Conservation (phyloP, 2,329 filamentous ascomycete species). For the Niveomyces coronatus region DNA sequence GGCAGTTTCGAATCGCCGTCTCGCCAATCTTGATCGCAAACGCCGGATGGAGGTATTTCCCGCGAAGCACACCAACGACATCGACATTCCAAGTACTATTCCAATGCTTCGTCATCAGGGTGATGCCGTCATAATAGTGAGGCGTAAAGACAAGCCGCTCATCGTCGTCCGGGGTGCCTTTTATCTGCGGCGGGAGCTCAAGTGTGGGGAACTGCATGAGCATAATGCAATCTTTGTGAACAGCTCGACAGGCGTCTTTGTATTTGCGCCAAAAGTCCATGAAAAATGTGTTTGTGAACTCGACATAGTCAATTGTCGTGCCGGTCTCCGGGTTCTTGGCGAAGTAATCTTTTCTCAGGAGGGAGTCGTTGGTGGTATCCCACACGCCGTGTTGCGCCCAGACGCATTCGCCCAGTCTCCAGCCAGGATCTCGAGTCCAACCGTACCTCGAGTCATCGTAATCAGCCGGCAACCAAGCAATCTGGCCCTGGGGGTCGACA, state of each 20-base stretch:
- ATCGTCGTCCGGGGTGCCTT: conserved; percentile 81
- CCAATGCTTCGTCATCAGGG: conserved; percentile 97
- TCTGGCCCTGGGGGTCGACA: conserved; percentile 78
- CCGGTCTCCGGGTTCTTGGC: conserved; percentile 65
- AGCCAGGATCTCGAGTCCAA: conserved; percentile 77
- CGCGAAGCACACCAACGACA: conserved; percentile 82
- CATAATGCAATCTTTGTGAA: conserved; percentile 75
- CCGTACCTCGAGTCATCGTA: conserved; percentile 84
- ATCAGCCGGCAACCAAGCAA: conserved; percentile 71
- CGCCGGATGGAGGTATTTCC: conserved; percentile 76
- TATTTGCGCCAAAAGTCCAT: conserved; percentile 77
- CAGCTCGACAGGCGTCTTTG: conserved; percentile 58
- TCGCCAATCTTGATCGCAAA: conserved; percentile 92
- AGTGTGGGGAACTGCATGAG: conserved; percentile 87
- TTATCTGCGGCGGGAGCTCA: conserved; percentile 81
- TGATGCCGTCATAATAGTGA: conserved; percentile 95
- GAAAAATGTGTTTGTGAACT: conserved; percentile 87
- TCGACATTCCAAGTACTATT: conserved; percentile 97
- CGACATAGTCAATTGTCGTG: conserved; percentile 64
- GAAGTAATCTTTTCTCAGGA: conserved; percentile 84
- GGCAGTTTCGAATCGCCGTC: conserved; percentile 85
- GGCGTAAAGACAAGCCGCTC: conserved; percentile 84
- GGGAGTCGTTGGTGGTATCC: conserved; percentile 67
- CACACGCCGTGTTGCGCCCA: conserved; percentile 97
- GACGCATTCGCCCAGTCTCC: conserved; percentile 88